A percentile compares a stretch with the other conserved stretches of the same genome.
These are phyloP conservation scores for Peronospora tabacina DNA, from an alignment of 352 stramenopile genomes.

Conservation along the genomic window DNA sequence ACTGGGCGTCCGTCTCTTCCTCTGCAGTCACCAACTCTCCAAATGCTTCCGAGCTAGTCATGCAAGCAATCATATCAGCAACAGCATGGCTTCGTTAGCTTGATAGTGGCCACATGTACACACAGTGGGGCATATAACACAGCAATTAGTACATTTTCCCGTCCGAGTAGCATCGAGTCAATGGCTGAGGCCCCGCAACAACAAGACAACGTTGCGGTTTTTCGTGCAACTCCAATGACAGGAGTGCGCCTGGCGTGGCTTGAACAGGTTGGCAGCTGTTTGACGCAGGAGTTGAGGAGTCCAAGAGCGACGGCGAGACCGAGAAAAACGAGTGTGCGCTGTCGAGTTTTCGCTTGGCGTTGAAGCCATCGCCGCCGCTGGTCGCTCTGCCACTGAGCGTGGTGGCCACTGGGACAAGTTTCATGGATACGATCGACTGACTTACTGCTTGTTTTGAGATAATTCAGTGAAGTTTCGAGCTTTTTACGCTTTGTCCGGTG, in stretches of 20 bases:
- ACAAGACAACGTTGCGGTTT: slow-evolving; percentile 50
- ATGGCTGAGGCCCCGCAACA: slow-evolving; percentile 21
- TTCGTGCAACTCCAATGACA: slow-evolving; percentile 35
- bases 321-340: slow-evolving; percentile 20
- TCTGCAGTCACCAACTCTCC: slow-evolving; percentile 29
- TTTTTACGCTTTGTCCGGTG: slow-evolving; percentile 3
- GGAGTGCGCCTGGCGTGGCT: slow-evolving; percentile 20
- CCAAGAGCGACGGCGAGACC: slow-evolving; percentile 13
- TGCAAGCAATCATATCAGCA: slow-evolving; percentile 12
- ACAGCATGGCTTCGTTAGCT: slow-evolving; percentile 7
- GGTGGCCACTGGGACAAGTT: slow-evolving; percentile 20
- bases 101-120: not conserved
- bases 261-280: slow-evolving; percentile 24
- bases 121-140: not conserved
- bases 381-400: slow-evolving; percentile 14
- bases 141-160: slow-evolving; percentile 54
- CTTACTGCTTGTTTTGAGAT: not conserved
- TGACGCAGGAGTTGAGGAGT: slow-evolving; percentile 12
- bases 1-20: slow-evolving; percentile 14
- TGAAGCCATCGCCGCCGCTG: slow-evolving; percentile 28
- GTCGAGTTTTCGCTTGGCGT: slow-evolving; percentile 69
- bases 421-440: slow-evolving; percentile 19
- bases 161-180: slow-evolving; percentile 61
- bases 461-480: slow-evolving; percentile 4
- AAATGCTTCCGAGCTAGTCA: slow-evolving; percentile 29